Evolutionary conservation across 2,329 filamentous ascomycete species (phyloP).

Genomic region (Dactylellina parvicollis): DNA sequence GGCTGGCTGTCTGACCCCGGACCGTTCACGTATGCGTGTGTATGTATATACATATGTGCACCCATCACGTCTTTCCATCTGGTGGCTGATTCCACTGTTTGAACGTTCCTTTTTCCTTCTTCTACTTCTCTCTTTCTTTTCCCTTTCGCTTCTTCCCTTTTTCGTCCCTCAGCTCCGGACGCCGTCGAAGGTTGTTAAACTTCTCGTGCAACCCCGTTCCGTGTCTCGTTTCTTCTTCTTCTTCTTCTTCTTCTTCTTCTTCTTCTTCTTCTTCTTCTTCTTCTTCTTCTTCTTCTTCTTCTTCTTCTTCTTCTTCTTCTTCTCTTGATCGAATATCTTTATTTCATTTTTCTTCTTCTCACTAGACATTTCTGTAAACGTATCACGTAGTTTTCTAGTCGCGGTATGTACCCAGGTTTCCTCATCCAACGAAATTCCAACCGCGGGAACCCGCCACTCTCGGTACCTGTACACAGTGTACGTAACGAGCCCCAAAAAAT

Average conservation of each 20-base stretch:
- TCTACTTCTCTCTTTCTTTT: conserved; percentile 4
- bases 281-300: no score
- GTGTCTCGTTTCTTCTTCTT: conserved; percentile 61
- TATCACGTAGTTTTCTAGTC: not conserved
- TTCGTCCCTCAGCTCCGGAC: conserved; percentile 42
- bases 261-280: no score
- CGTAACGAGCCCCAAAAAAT: not conserved
- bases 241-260: conserved; percentile 74
- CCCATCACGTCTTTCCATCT: not conserved
- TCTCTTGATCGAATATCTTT: no score
- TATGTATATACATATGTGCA: not conserved
- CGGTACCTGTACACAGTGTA: not conserved
- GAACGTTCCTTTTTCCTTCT: not conserved
- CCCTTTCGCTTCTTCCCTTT: conserved; percentile 20
- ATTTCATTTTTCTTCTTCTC: no score
- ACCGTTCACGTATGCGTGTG: no score
- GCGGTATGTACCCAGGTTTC: not conserved
- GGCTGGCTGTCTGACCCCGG: no score
- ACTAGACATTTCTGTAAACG: not conserved
- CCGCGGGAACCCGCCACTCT: no score
- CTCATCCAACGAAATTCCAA: not conserved
- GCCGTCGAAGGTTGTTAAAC: conserved; percentile 21
- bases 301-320: no score
- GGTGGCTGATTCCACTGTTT: not conserved
- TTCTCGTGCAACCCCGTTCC: conserved; percentile 28